Evolutionary conservation across 179 eudicot species (phyloP).

Genomic region (Camellia oleifera): DNA sequence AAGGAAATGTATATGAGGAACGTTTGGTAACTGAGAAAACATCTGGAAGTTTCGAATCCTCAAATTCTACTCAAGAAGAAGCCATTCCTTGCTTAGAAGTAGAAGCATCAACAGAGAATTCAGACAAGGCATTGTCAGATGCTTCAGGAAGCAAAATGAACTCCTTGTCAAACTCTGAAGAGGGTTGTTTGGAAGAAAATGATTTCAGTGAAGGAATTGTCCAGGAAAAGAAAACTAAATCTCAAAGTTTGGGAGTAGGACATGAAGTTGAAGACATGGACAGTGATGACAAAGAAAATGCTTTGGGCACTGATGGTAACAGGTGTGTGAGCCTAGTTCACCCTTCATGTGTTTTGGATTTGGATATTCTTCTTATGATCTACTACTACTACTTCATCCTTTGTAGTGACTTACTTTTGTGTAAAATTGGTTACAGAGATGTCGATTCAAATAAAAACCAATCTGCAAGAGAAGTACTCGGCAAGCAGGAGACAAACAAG

Average conservation of each 20-base stretch:
- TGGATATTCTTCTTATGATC: too few relatives aligned
- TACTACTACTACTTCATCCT: neutral
- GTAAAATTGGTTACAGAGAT: constrained; percentile 25
- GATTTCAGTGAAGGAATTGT: constrained; percentile 14
- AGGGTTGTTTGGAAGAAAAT: constrained; percentile 14
- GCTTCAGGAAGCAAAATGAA: constrained; percentile 17
- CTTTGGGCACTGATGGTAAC: constrained; percentile 39
- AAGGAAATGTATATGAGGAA: constrained; percentile 10
- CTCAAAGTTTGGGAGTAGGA: constrained; percentile 23
- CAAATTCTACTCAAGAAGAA: constrained; percentile 27
- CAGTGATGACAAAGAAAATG: constrained; percentile 75
- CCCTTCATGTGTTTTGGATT: neutral
- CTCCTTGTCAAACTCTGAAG: constrained; percentile 16
- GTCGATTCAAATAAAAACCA: constrained; percentile 15
- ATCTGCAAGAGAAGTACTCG: constrained; percentile 19
- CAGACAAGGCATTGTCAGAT: constrained; percentile 17
- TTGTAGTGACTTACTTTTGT: neutral
- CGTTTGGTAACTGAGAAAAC: neutral
- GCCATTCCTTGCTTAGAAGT: constrained; percentile 18
- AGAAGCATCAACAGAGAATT: constrained; percentile 16
- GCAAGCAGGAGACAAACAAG: constrained; percentile 18
- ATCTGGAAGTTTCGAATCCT: neutral
- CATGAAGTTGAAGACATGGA: constrained; percentile 21
- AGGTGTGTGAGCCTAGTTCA: constrained; percentile 39
- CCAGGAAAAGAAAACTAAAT: constrained; percentile 12